Base-by-base conservation (phyloP, 495 filamentous ascomycete species). In the Neurospora sp. region DNA sequence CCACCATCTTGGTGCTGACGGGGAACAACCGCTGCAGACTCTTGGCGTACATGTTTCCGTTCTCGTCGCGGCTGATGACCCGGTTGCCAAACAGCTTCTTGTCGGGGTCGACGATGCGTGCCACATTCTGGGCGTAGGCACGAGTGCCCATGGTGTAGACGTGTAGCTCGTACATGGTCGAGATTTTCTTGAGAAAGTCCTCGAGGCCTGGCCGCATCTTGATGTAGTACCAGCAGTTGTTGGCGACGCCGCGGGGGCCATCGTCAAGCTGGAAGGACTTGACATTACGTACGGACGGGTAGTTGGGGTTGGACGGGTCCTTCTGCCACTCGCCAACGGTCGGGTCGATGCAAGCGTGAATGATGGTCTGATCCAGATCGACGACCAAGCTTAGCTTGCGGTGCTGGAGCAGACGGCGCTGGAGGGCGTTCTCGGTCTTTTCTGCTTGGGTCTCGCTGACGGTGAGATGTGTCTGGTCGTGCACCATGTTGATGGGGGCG, bases 131-230 rank as follows among this genome's bases (percentile, higher is more conserved):
- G 37, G 96, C 96, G 79, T 99, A 99, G 10, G 94, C 92, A 74
- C 96, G 89, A 61, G 96, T 99, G 71, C 94, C 96, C 96, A 98
- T 98, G 31, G 96, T 99, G 83, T 99, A 99, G 77, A 99, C 94
- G 76, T 99, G 96, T 75, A 98, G 83, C 80, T 99, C 96, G 81
- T 94, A 99, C 74, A 96, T 83, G 77, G 91, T 84, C 4, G 94
- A 88, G 72, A 98, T 87, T 22, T 88, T 89, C 72, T 92, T 83
- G 73, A 99, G 83, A 79, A 99, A 99, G 16, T 91, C 86, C 75
- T 92, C 87, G 70, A 98, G 84, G 12, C 94, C 93, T 1, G 96
- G 96, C n/a, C 96, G 93, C 84, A 97, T 90, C 81, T 99, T 99
- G 85, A 98, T 95, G 80, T 97, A 98, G 83, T 99, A 99, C 91